A percentile compares a stretch with the other conserved stretches of the same genome.
Evolutionary conservation across 495 filamentous ascomycete genomes (phyloP).

Genomic region (Penicillium cosmopolitanum): DNA sequence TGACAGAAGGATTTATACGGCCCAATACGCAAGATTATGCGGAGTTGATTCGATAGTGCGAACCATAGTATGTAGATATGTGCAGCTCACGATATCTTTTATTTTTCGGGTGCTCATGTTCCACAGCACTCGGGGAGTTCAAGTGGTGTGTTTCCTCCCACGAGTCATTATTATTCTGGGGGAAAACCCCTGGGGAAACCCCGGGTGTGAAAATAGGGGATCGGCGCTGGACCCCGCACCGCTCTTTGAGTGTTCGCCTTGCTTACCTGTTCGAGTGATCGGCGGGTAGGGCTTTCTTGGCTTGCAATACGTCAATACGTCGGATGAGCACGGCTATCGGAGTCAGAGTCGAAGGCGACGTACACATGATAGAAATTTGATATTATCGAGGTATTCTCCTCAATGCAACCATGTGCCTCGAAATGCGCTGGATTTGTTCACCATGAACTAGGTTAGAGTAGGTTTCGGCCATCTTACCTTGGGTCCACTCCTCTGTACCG

Average conservation of each 20-base stretch:
- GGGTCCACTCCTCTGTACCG: background rate
- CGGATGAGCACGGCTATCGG: no score
- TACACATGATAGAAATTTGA: no score
- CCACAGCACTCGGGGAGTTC: background rate
- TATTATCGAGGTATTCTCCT: no score
- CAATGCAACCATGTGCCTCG: no score
- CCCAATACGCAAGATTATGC: background rate
- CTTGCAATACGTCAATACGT: no score
- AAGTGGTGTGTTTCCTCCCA: background rate
- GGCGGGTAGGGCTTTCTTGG: background rate
- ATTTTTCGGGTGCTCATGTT: background rate
- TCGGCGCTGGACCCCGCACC: conserved; percentile 17
- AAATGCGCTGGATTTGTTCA: no score
- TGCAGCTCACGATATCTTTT: background rate
- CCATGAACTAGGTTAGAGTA: no score
- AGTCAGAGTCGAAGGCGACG: no score
- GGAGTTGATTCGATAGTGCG: background rate
- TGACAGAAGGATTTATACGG: background rate
- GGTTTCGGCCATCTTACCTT: background rate
- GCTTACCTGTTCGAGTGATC: background rate
- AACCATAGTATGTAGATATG: background rate
- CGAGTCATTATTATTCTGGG: conserved; percentile 3
- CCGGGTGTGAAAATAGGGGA: conserved; percentile 4
- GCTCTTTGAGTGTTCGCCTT: background rate
- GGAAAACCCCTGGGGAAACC: conserved; percentile 7